Conservation (phyloP, 1,284 basidiomycete genomes). For the Trichosporon asahii region DNA sequence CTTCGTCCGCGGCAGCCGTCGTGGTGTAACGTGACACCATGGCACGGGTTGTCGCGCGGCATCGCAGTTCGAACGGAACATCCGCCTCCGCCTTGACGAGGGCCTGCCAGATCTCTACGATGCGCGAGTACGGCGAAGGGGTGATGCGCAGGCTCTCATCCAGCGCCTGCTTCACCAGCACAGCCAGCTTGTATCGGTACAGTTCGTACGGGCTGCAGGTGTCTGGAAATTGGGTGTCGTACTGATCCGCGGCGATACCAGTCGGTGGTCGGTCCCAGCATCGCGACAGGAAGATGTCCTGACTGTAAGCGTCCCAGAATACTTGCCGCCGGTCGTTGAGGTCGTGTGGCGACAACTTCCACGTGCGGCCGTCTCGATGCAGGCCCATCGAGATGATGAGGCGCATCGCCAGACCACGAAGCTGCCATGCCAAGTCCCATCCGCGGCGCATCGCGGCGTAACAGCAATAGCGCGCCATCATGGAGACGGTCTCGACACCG, state of each 20-base stretch:
- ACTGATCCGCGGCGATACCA: slow-evolving; percentile 9
- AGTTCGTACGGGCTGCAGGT: slow-evolving; percentile 10
- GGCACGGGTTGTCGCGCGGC: slow-evolving; percentile 27
- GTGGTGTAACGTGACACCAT: slow-evolving; percentile 30
- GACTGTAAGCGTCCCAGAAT: slow-evolving; percentile 36
- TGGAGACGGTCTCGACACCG: slow-evolving; percentile 29
- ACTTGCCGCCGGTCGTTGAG: slow-evolving; percentile 31
- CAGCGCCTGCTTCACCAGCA: slow-evolving; percentile 12
- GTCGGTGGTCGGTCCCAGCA: slow-evolving; percentile 14
- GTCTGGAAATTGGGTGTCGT: slow-evolving; percentile 14
- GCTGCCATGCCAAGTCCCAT: slow-evolving; percentile 24
- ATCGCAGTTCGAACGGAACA: slow-evolving; percentile 30
- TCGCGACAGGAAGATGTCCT: slow-evolving; percentile 29
- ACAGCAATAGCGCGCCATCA: slow-evolving; percentile 14
- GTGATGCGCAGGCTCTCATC: slow-evolving; percentile 6
- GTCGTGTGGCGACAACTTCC: slow-evolving; percentile 23
- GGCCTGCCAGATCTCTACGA: slow-evolving; percentile 13
- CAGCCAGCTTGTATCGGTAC: slow-evolving; percentile 10
- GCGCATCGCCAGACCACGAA: slow-evolving; percentile 31
- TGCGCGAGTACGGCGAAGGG: slow-evolving; percentile 6
- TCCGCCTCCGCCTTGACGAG: slow-evolving; percentile 7
- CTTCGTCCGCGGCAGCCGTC: slow-evolving; percentile 19
- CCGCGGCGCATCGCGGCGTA: slow-evolving; percentile 11
- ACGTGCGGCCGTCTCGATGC: slow-evolving; percentile 29
- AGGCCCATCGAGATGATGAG: slow-evolving; percentile 34